A percentile compares a stretch with the other conserved stretches of the same genome.
These are phyloP conservation scores for Aspergillus felis DNA, from an alignment of 2,329 filamentous ascomycete genomes.

Conservation along the genomic window DNA sequence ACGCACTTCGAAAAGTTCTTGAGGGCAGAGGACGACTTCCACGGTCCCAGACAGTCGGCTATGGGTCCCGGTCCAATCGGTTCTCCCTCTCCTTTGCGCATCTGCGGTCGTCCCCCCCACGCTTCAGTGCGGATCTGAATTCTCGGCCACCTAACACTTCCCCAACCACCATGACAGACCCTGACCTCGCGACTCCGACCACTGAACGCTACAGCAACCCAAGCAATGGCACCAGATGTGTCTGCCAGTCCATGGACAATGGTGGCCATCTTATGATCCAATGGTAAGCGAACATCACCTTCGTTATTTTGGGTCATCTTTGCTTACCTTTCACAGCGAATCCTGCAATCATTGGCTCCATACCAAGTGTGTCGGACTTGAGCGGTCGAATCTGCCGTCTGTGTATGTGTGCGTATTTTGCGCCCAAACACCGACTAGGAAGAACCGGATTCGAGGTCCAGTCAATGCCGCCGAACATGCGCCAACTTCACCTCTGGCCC, in stretches of 20 bases:
- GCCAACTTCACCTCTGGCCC: constrained; percentile 39
- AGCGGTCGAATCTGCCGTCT: constrained; percentile 43
- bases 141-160: constrained; percentile 41
- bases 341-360: constrained; percentile 63
- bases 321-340: constrained; percentile 40
- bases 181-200: constrained; percentile 49
- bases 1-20: constrained; percentile 45
- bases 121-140: constrained; percentile 32
- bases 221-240: constrained; percentile 53
- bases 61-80: constrained; percentile 25
- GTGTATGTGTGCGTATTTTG: constrained; percentile 52
- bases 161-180: constrained; percentile 50
- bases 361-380: constrained; percentile 54
- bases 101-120: constrained; percentile 44
- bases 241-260: constrained; percentile 54
- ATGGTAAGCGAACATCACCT: constrained; percentile 42
- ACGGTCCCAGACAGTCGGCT: constrained; percentile 25
- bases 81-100: constrained; percentile 32
- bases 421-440: constrained; percentile 40
- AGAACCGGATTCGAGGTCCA: constrained; percentile 34
- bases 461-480: constrained; percentile 27
- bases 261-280: constrained; percentile 57
- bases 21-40: constrained; percentile 29
- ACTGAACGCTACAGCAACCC: constrained; percentile 52
- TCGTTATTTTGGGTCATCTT: not conserved